These are phyloP conservation scores for Angomonas ambiguus DNA, from an alignment of 208 protist species.

Conservation along the genomic window DNA sequence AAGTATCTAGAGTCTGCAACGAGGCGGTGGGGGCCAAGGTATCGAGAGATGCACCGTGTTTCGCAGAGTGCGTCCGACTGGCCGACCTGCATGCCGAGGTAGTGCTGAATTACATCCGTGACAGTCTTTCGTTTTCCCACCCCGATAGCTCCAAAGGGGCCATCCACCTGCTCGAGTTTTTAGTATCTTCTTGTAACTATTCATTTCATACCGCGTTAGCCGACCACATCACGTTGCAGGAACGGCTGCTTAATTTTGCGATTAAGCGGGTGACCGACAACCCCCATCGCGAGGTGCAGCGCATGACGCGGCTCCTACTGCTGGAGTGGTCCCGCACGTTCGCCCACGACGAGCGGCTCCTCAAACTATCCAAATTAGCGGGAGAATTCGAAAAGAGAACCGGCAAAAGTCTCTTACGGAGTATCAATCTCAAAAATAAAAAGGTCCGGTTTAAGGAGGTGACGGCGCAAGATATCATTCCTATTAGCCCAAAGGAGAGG, in stretches of 20 bases:
- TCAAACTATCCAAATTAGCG: conserved; percentile 46
- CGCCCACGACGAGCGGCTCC: conserved; percentile 55
- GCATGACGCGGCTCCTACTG: conserved; percentile 62
- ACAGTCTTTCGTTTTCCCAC: conserved; percentile 26
- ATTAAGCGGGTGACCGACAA: conserved; percentile 38
- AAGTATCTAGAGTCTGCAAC: conserved; percentile 29
- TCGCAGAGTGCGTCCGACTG: conserved; percentile 44
- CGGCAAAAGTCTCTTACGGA: conserved; percentile 62
- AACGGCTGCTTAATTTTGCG: conserved; percentile 57
- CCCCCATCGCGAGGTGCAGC: conserved; percentile 50
- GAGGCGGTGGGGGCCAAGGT: conserved; percentile 21
- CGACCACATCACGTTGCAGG: conserved; percentile 39
- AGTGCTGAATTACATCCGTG: conserved; percentile 41
- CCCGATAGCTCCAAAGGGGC: conserved; percentile 33
- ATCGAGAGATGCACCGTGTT: not conserved
- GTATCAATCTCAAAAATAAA: conserved; percentile 68
- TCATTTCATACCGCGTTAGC: conserved; percentile 73
- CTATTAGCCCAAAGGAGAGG: conserved; percentile 53
- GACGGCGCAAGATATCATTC: conserved; percentile 47
- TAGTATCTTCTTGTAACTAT: conserved; percentile 73
- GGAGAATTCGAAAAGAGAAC: conserved; percentile 59
- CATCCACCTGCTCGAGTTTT: conserved; percentile 64
- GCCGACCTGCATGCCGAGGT: conserved; percentile 49
- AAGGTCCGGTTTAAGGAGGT: conserved; percentile 61
- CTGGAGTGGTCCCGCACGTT: conserved; percentile 88